These are phyloP conservation scores for Priceomyces haplophilus DNA, from an alignment of 805 yeast genomes.

Conservation along the genomic window DNA sequence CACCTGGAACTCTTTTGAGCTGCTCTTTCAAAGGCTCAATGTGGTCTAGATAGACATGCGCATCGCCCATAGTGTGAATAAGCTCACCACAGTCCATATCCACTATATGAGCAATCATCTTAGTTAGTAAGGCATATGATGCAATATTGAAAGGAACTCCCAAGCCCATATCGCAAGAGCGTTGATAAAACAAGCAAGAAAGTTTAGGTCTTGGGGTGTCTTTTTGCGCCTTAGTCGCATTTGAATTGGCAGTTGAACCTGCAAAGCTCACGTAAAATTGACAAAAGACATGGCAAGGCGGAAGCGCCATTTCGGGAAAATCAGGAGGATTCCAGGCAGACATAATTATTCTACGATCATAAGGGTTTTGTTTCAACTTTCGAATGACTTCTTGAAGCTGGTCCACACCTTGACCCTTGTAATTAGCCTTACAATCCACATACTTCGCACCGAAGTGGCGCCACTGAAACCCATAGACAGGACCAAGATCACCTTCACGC, in stretches of 20 bases:
- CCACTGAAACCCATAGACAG: slow-evolving; percentile 99
- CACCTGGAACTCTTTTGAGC: slow-evolving; percentile 66
- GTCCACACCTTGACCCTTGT: slow-evolving; percentile 84
- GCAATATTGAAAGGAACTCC: slow-evolving; percentile 99
- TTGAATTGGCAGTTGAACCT: slow-evolving; percentile 27
- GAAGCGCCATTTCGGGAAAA: slow-evolving; percentile 89
- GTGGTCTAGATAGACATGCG: slow-evolving; percentile 93
- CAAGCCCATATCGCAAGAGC: slow-evolving; percentile 99
- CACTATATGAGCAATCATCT: slow-evolving; percentile 94
- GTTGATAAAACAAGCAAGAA: slow-evolving; percentile 87
- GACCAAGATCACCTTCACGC: slow-evolving; percentile 93
- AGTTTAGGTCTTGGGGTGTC: slow-evolving; percentile 53
- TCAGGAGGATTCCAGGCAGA: slow-evolving; percentile 99
- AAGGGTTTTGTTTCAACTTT: slow-evolving; percentile 82
- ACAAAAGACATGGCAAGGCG: slow-evolving; percentile 96
- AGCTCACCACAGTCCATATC: slow-evolving; percentile 95
- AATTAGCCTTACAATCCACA: slow-evolving; percentile 80
- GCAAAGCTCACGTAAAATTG: slow-evolving; percentile 93
- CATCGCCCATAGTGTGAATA: slow-evolving; percentile 93
- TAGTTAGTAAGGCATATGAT: slow-evolving; percentile 86
- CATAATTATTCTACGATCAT: slow-evolving; percentile 89
- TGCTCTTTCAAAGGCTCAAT: slow-evolving; percentile 87
- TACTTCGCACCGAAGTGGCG: slow-evolving; percentile 97
- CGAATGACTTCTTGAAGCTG: slow-evolving; percentile 79
- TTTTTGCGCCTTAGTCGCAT: slow-evolving; percentile 12